Evolutionary conservation across 1,284 basidiomycete genomes (phyloP), one percentile per base, ranked within the genome.

Genomic region (Tilletia indica): DNA sequence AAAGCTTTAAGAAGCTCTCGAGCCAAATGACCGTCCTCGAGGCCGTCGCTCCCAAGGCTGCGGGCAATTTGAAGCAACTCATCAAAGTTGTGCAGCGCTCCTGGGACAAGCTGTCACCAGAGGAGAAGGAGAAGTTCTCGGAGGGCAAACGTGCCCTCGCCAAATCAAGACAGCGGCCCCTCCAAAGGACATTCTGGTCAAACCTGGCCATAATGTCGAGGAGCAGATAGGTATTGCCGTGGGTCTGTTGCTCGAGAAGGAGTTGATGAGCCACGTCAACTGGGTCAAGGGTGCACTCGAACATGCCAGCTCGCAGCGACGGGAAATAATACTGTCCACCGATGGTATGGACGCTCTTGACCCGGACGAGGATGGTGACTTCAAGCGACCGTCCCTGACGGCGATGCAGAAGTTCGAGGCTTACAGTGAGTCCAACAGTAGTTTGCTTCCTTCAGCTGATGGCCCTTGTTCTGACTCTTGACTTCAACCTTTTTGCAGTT

Each of bases 261-360:
- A 81, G 64, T 78, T 80, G 76, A 78, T 82, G 72, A 70, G 71
- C 47, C 70, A 69, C n/a, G 78, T 84, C 34, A 71, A 76, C 25
- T 84, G 82, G 82, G 69, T 84, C 71, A 81, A 81, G 70, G 76
- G 74, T n/a, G 78, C 74, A 0, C 67, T 84, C 51, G 82, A 83
- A 67, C 70, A 77, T n/a, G 82, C 81, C 19, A 77, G 77, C 48
- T 74, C 76, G 14, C 73, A 75, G 68, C 77, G 82, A 9, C 70
- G 72, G 36, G 74, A 76, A 58, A 73, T 81, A 16, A 49, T 81
- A 9, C 56, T 73, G 56, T 68, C 71, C 25, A 61, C 49, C 31
- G 71, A 74, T 51, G 71, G 73, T 5, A 38, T 39, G n/a, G 48
- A 68, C 16, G 72, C 66, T 51, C 38, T 67, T 34, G 49, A 68